phyloP scores from a whole-genome alignment of 495 filamentous ascomycete species.

The Penicillium cataractarum region DNA sequence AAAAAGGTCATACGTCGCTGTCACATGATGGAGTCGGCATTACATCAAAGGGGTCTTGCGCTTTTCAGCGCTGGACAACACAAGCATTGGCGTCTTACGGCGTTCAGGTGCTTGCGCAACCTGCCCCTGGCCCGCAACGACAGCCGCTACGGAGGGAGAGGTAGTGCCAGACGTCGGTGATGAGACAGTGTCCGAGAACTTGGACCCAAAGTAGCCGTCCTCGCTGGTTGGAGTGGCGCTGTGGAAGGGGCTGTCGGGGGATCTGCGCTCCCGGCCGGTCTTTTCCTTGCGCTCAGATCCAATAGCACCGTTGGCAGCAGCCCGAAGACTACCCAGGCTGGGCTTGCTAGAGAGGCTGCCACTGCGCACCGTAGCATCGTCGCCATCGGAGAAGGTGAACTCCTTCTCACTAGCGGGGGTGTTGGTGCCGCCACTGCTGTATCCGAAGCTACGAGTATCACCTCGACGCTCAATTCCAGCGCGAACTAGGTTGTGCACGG shows the following conservation, averaged over 20 bases:
- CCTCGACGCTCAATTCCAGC: slow-evolving; percentile 85
- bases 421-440: slow-evolving; percentile 73
- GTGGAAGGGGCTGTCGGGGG: slow-evolving; percentile 48
- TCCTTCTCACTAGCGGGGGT: slow-evolving; percentile 89
- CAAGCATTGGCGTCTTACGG: slow-evolving; percentile 82
- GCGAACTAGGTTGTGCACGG: slow-evolving; percentile 86
- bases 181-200: slow-evolving; percentile 45
- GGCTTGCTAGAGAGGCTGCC: slow-evolving; percentile 79
- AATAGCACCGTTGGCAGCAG: slow-evolving; percentile 79
- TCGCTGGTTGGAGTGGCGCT: slow-evolving; percentile 58
- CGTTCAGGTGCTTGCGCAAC: slow-evolving; percentile 57
- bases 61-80: slow-evolving; percentile 88
- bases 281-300: slow-evolving; percentile 77
- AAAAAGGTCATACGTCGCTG: slow-evolving; percentile 41
- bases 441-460: slow-evolving; percentile 60
- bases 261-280: slow-evolving; percentile 62
- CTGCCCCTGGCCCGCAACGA: slow-evolving; percentile 52
- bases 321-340: slow-evolving; percentile 78
- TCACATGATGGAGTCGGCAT: slow-evolving; percentile 48
- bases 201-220: slow-evolving; percentile 64
- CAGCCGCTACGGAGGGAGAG: slow-evolving; percentile 49
- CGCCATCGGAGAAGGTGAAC: slow-evolving; percentile 79
- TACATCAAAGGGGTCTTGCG: slow-evolving; percentile 72
- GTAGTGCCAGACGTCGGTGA: slow-evolving; percentile 34
- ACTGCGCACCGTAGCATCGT: slow-evolving; percentile 79